Conservation (phyloP, 257 asterid species). For the Solanum clarkiae region DNA sequence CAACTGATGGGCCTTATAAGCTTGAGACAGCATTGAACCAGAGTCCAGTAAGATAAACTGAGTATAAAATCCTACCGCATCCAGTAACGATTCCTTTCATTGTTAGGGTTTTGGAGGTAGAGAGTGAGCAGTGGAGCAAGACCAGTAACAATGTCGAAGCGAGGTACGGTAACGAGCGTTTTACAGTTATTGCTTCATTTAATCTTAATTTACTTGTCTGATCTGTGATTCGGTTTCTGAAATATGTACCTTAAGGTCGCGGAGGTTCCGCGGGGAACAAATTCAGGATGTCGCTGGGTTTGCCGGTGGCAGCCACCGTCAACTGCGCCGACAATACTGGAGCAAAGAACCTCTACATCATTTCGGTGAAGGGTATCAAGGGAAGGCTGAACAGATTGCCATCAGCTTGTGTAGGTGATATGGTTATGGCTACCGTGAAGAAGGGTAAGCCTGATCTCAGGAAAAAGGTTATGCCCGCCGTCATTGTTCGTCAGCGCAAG, state of each 20-base stretch:
- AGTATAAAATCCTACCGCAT: slow-evolving; percentile 13
- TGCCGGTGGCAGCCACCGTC: slow-evolving; percentile 66
- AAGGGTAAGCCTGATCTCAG: slow-evolving; percentile 67
- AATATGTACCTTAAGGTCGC: slow-evolving; percentile 22
- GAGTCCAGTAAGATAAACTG: not conserved
- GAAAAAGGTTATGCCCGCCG: slow-evolving; percentile 77
- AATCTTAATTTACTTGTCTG: not conserved
- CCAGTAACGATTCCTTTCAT: not conserved
- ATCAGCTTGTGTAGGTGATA: slow-evolving; percentile 62
- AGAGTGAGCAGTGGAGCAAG: not conserved
- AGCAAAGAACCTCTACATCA: slow-evolving; percentile 60
- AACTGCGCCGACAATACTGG: slow-evolving; percentile 70
- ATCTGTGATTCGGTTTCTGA: not conserved
- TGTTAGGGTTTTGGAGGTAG: not conserved
- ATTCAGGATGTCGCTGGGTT: slow-evolving; percentile 60
- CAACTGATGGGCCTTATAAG: not conserved
- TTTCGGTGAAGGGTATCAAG: slow-evolving; percentile 56
- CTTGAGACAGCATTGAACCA: not conserved
- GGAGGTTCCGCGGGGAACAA: slow-evolving; percentile 71
- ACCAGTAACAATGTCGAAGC: slow-evolving; percentile 40
- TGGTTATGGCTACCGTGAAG: slow-evolving; percentile 74
- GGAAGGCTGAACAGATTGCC: slow-evolving; percentile 57
- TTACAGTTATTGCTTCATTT: not conserved
- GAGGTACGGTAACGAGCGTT: slow-evolving; percentile 18
- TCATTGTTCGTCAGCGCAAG: slow-evolving; percentile 64